These are phyloP conservation scores for Bacterosira constricta DNA, from an alignment of 108 stramenopile species.

Conservation along the genomic window DNA sequence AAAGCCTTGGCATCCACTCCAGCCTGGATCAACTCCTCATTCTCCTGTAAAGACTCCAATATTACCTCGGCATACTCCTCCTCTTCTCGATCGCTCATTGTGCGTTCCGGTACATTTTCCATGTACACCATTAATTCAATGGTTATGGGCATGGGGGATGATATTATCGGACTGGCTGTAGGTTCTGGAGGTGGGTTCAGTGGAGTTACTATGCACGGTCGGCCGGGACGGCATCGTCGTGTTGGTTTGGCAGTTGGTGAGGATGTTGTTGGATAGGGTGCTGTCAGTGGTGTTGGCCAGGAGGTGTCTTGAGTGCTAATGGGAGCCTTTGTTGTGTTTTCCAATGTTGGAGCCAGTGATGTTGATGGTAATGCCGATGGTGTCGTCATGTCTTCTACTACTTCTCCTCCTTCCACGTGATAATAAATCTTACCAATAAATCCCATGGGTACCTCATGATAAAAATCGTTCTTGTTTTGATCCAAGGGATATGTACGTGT, in stretches of 20 bases:
- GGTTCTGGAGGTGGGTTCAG: background rate
- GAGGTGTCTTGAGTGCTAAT: background rate
- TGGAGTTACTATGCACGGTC: slow-evolving; percentile 15
- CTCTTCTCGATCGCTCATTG: slow-evolving; percentile 1
- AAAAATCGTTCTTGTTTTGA: background rate
- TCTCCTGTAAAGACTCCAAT: background rate
- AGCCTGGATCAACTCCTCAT: background rate
- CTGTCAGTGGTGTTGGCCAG: background rate
- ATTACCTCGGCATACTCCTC: slow-evolving; percentile 12
- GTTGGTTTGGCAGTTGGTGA: slow-evolving; percentile 6
- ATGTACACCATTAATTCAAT: slow-evolving; percentile 11
- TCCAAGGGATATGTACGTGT: slow-evolving; percentile 14
- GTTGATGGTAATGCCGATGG: background rate
- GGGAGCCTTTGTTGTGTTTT: background rate
- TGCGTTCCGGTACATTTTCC: slow-evolving; percentile 15
- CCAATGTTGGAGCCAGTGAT: background rate
- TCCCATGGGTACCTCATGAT: background rate
- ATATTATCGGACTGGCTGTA: background rate
- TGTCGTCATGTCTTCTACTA: background rate
- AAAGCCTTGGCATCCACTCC: background rate
- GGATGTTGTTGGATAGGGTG: background rate
- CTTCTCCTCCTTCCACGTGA: background rate
- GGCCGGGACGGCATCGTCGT: slow-evolving; percentile 10
- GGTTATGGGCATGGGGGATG: background rate
- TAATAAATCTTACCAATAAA: slow-evolving; percentile 27